These are phyloP conservation scores for Coffea humblotiana DNA, from an alignment of 305 asterid species.

Conservation along the genomic window DNA sequence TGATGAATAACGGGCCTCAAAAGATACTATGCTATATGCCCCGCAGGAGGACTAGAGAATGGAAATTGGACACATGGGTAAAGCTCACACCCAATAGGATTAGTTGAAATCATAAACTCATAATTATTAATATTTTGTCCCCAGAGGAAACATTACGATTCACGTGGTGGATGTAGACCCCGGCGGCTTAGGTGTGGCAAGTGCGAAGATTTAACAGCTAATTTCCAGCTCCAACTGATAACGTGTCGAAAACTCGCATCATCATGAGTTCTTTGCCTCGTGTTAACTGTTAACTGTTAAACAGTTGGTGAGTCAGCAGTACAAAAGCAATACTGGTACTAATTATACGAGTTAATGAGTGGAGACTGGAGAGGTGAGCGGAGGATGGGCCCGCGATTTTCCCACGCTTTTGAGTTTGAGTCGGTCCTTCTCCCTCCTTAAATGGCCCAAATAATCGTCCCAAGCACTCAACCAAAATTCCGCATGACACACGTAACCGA, in stretches of 20 bases:
- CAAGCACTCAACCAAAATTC: neutral
- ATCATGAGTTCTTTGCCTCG: neutral
- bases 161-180: neutral
- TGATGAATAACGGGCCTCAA: neutral
- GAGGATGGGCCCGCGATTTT: constrained; percentile 31
- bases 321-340: neutral
- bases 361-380: no score
- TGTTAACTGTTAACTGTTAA: neutral
- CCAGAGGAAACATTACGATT: no score
- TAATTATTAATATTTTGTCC: neutral
- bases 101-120: neutral
- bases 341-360: neutral
- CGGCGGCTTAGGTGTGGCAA: neutral
- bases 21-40: neutral
- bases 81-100: neutral
- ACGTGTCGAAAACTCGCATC: constrained; percentile 14
- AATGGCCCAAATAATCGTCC: constrained; percentile 12
- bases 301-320: neutral
- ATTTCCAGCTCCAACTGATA: constrained; percentile 10
- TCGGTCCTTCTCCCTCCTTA: constrained; percentile 5
- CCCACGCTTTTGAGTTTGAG: constrained; percentile 36
- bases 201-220: constrained; percentile 10
- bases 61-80: neutral
- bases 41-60: neutral
- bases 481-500: neutral